Evolutionary conservation across 2,329 filamentous ascomycete species (phyloP).

Genomic region (Sarocladiaceae sp.): DNA sequence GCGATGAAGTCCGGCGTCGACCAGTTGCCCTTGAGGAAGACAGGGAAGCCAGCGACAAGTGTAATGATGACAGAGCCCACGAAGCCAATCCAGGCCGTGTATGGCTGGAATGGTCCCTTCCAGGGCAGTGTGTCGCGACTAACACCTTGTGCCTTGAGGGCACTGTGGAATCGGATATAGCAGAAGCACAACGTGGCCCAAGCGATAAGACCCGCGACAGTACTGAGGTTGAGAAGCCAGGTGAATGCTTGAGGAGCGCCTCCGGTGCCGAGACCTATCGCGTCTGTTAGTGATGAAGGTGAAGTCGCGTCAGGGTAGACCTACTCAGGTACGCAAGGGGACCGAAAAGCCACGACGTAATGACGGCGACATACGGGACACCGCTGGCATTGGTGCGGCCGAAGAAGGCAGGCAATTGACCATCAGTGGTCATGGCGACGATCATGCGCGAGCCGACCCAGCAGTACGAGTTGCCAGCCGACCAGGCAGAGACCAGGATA

Average conservation of each 20-base stretch:
- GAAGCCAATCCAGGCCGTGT: conserved; percentile 55
- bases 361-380: conserved; percentile 57
- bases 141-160: conserved; percentile 49
- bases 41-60: conserved; percentile 65
- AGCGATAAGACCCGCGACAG: conserved; percentile 55
- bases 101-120: conserved; percentile 46
- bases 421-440: conserved; percentile 68
- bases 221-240: conserved; percentile 70
- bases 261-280: background rate
- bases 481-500: conserved; percentile 73
- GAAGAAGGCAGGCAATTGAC: conserved; percentile 68
- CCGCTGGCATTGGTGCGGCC: conserved; percentile 66
- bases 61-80: conserved; percentile 50
- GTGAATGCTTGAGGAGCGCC: conserved; percentile 38
- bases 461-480: conserved; percentile 71
- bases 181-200: conserved; percentile 57
- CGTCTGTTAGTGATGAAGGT: background rate
- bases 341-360: conserved; percentile 54
- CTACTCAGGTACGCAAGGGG: conserved; percentile 59
- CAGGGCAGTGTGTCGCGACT: conserved; percentile 40
- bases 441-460: conserved; percentile 72
- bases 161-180: conserved; percentile 55
- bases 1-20: conserved; percentile 54
- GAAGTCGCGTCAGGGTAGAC: background rate
- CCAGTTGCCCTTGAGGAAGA: conserved; percentile 63